Conservation (phyloP, 2,329 filamentous ascomycete species). For the Cladobotryum mycophilum region DNA sequence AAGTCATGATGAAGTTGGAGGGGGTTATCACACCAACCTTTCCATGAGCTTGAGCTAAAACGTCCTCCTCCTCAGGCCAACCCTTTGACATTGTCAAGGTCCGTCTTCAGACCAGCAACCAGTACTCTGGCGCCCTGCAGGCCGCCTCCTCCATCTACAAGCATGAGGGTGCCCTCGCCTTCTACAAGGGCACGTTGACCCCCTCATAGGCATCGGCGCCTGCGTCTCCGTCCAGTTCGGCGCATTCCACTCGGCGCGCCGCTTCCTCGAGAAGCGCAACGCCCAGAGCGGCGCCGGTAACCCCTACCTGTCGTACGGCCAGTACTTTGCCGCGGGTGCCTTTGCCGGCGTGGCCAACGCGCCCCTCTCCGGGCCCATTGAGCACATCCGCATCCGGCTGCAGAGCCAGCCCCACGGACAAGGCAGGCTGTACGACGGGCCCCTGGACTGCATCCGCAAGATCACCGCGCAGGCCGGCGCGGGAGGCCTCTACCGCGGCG, state of each 20-base stretch:
- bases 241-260: constrained; percentile 87
- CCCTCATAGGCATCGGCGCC: constrained; percentile 89
- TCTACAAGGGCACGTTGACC: constrained; percentile 97
- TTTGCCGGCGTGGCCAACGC: constrained; percentile 91
- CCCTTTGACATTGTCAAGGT: constrained; percentile 95
- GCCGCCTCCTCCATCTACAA: constrained; percentile 79
- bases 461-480: constrained; percentile 56
- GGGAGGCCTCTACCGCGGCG: constrained; percentile 76
- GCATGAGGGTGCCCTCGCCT: constrained; percentile 81
- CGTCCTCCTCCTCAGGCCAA: constrained; percentile 43
- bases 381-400: constrained; percentile 92
- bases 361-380: constrained; percentile 82
- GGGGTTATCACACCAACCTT: background rate
- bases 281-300: constrained; percentile 50
- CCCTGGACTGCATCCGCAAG: constrained; percentile 85
- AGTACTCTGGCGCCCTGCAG: constrained; percentile 73
- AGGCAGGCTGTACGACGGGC: constrained; percentile 70
- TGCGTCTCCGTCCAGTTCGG: constrained; percentile 99
- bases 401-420: constrained; percentile 93
- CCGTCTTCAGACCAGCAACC: constrained; percentile 79
- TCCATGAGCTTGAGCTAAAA: background rate
- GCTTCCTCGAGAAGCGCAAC: constrained; percentile 76
- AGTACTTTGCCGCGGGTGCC: constrained; percentile 87
- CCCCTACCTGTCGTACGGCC: constrained; percentile 61
- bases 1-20: constrained; percentile 25